A percentile compares a stretch with the other conserved stretches of the same genome.
Conservation (phyloP, 148 eudicot species). For the Rhododendron henanense region DNA sequence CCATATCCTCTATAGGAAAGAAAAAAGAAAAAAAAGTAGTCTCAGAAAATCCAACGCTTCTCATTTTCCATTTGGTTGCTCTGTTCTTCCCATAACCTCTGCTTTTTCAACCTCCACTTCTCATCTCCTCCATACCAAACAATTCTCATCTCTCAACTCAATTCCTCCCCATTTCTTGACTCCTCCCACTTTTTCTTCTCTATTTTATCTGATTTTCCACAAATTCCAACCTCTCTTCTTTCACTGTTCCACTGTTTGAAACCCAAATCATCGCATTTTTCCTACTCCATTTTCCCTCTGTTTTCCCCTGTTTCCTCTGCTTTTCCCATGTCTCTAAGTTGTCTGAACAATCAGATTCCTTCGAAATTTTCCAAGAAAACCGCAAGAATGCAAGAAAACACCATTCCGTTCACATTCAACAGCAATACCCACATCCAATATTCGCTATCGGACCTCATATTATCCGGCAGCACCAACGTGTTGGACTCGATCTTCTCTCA, state of each 20-base stretch:
- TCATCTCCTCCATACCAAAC: not conserved
- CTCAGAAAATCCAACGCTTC: no score
- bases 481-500: constrained; percentile 76
- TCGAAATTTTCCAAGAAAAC: constrained; percentile 13
- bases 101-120: no score
- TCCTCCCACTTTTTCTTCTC: not conserved
- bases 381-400: constrained; percentile 43
- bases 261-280: not conserved
- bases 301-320: constrained; percentile 15
- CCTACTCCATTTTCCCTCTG: constrained; percentile 9
- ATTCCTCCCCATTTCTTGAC: not conserved
- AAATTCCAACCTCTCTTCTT: not conserved
- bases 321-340: no score
- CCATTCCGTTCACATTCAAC: constrained; percentile 14
- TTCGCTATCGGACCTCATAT: constrained; percentile 61
- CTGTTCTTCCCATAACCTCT: constrained; percentile 8
- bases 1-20: constrained; percentile 6
- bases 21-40: not conserved
- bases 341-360: not conserved
- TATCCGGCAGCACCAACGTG: constrained; percentile 55
- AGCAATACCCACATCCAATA: constrained; percentile 31
- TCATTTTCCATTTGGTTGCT: not conserved
- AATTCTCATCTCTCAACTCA: not conserved
- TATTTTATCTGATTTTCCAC: not conserved
- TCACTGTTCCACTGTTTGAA: not conserved